These are phyloP conservation scores for Exophiala dermatitidis DNA, from an alignment of 2,329 filamentous ascomycete species.

Conservation along the genomic window DNA sequence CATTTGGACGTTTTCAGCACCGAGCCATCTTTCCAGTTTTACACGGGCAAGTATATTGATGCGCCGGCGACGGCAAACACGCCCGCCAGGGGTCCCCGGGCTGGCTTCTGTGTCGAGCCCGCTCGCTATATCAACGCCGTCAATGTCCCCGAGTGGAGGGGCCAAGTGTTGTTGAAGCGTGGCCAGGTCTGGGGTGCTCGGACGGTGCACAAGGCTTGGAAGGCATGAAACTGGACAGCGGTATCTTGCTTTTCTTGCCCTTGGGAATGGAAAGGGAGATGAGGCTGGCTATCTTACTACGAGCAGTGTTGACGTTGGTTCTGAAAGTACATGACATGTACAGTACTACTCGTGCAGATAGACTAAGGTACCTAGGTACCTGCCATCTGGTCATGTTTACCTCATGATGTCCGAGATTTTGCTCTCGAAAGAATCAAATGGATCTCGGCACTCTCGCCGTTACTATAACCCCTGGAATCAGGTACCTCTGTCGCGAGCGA, in stretches of 20 bases:
- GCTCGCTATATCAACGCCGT: conserved; percentile 83
- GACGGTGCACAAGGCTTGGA: conserved; percentile 81
- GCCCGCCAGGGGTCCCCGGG: conserved; percentile 58
- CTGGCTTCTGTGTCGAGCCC: conserved; percentile 87
- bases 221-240: conserved; percentile 29
- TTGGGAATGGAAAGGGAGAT: not conserved
- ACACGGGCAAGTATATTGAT: conserved; percentile 79
- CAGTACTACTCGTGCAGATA: no score
- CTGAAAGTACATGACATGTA: no score
- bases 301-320: no score
- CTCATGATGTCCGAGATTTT: no score
- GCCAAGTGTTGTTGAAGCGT: conserved; percentile 72
- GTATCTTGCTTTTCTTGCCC: not conserved
- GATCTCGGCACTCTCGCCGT: no score
- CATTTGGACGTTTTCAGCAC: conserved; percentile 85
- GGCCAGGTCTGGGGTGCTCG: conserved; percentile 74
- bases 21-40: conserved; percentile 95
- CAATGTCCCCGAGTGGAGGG: conserved; percentile 73
- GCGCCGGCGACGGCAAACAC: conserved; percentile 57
- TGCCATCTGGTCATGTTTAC: no score
- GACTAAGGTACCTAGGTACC: no score
- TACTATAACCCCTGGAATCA: no score
- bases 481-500: no score
- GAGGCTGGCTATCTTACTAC: not conserved
- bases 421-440: no score